These are phyloP conservation scores for Brasenia schreberi DNA, from an alignment of 164 flowering plant genomes.

Conservation along the genomic window DNA sequence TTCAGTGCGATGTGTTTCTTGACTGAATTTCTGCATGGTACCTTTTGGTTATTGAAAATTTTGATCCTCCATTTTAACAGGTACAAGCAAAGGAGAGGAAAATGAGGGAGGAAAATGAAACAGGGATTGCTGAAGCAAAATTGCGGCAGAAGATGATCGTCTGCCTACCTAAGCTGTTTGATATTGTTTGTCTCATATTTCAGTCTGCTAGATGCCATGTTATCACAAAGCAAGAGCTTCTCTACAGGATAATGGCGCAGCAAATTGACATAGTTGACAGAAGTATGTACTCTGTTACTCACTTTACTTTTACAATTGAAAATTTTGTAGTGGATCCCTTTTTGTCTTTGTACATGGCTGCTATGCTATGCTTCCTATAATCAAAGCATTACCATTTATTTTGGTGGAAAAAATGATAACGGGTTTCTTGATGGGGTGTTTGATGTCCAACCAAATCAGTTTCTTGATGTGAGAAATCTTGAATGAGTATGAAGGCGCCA, in stretches of 20 bases:
- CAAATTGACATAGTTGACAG: slow-evolving; percentile 39
- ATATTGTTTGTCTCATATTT: slow-evolving; percentile 50
- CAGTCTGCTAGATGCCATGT: slow-evolving; percentile 45
- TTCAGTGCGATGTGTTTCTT: neutral
- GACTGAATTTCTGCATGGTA: neutral
- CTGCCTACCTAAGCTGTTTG: slow-evolving; percentile 55
- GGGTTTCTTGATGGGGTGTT: neutral
- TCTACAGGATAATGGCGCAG: slow-evolving; percentile 38
- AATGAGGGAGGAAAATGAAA: slow-evolving; percentile 41
- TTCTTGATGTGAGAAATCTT: neutral
- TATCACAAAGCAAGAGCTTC: slow-evolving; percentile 67
- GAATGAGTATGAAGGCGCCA: neutral
- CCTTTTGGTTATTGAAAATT: neutral
- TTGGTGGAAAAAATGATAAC: neutral
- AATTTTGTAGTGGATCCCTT: slow-evolving; percentile 7
- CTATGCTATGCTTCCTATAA: neutral
- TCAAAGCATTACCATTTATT: neutral
- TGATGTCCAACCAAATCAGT: neutral
- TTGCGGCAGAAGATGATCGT: slow-evolving; percentile 45
- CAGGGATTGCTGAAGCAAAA: slow-evolving; percentile 63
- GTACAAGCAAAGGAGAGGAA: slow-evolving; percentile 51
- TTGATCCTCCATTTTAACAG: slow-evolving; percentile 21
- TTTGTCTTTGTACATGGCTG: neutral
- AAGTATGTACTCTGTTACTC: slow-evolving; percentile 21
- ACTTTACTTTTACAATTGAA: no score